Conservation (phyloP, 208 protist species). For the Trypanosoma conorhini region DNA sequence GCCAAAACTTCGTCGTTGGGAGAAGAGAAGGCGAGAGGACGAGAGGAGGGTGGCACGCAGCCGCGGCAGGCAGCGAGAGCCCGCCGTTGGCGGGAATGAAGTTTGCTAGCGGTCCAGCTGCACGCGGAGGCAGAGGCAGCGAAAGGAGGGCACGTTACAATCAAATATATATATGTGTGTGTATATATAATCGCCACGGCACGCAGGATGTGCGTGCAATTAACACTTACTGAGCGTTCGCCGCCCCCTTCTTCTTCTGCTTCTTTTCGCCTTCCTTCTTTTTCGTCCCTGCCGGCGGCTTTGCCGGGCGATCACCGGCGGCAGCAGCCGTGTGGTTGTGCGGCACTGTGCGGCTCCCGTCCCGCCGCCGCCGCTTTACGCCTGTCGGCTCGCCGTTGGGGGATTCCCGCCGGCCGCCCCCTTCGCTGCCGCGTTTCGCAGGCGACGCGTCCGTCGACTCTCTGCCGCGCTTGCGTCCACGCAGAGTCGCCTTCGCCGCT, state of each 20-base stretch:
- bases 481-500: neutral
- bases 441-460: neutral
- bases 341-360: neutral
- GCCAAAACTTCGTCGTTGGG: no score
- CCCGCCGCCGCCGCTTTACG: constrained; percentile 8
- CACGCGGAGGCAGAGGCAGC: no score
- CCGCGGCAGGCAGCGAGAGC: no score
- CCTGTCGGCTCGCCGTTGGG: neutral
- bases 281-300: neutral
- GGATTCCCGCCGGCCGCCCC: neutral
- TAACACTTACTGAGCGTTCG: neutral
- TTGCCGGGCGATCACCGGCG: neutral
- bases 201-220: neutral
- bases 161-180: no score
- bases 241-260: neutral
- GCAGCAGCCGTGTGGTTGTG: neutral
- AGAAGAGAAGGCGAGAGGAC: no score
- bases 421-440: neutral
- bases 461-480: constrained; percentile 8
- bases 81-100: no score
- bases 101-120: no score
- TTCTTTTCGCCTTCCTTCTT: neutral
- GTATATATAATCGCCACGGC: neutral
- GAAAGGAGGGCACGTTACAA: no score
- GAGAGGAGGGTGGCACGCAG: no score